These are phyloP conservation scores for Tetradesmus lagerheimii DNA, from an alignment of 139 green algal genomes.

Conservation along the genomic window DNA sequence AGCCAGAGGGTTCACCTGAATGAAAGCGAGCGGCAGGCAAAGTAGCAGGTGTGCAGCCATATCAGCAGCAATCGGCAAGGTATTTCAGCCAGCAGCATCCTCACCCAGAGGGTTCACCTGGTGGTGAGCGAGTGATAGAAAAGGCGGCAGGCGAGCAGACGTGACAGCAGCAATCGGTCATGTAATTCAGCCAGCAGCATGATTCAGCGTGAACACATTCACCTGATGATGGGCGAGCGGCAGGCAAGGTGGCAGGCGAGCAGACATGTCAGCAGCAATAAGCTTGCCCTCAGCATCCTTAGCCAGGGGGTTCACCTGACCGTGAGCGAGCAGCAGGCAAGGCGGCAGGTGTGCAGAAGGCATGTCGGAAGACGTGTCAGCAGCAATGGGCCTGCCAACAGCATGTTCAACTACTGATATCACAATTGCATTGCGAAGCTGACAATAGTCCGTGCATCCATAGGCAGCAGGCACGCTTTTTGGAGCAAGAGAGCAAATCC, in stretches of 20 bases:
- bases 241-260: not conserved
- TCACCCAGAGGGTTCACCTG: conserved; percentile 99
- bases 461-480: not conserved
- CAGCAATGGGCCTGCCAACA: too few relatives aligned
- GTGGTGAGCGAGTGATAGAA: not conserved
- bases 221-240: too few relatives aligned
- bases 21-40: not conserved
- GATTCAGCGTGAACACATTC: too few relatives aligned
- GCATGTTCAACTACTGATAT: too few relatives aligned
- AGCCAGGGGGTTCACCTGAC: conserved; percentile 97
- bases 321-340: too few relatives aligned
- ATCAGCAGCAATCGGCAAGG: conserved; percentile 72
- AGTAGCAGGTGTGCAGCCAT: too few relatives aligned
- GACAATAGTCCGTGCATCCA: too few relatives aligned
- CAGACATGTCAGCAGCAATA: conserved; percentile 87
- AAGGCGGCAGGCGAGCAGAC: not conserved
- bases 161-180: too few relatives aligned
- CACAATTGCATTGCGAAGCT: too few relatives aligned
- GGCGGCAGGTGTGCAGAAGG: too few relatives aligned
- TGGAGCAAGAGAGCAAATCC: too few relatives aligned
- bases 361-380: too few relatives aligned
- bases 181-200: conserved; percentile 82
- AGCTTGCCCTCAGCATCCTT: conserved; percentile 86
- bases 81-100: conserved; percentile 85
- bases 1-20: conserved; percentile 97